Conservation (phyloP, 1,284 basidiomycete species). For the Mixia osmundae region DNA sequence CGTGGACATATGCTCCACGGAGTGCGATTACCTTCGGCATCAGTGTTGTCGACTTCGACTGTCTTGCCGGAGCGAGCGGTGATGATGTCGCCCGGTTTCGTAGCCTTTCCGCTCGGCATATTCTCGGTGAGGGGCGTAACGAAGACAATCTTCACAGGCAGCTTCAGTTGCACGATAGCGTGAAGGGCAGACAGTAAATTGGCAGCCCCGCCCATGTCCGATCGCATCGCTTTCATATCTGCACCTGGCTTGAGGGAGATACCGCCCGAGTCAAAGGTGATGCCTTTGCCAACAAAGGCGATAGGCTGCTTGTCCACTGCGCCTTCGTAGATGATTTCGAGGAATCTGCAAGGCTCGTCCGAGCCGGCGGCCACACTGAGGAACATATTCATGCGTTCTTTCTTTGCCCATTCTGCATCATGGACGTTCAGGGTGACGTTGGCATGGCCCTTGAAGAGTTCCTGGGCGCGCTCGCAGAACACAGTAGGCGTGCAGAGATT, state of each 20-base stretch:
- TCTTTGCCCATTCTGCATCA: conserved; percentile 58
- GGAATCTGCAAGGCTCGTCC: conserved; percentile 57
- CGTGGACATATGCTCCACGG: no score
- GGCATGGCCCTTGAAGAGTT: conserved; percentile 40
- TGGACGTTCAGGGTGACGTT: conserved; percentile 47
- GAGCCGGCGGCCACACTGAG: conserved; percentile 67
- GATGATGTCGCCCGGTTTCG: conserved; percentile 52
- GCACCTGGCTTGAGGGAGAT: conserved; percentile 57
- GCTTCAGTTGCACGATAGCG: conserved; percentile 50
- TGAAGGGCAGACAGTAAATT: conserved; percentile 44
- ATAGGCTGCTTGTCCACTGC: no score
- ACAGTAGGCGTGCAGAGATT: conserved; percentile 57
- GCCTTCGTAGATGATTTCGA: conserved; percentile 73
- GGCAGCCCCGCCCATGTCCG: conserved; percentile 72
- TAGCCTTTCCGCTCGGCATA: conserved; percentile 59
- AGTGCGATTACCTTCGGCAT: conserved; percentile 7
- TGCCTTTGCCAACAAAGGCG: conserved; percentile 79
- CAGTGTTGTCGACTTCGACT: conserved; percentile 64
- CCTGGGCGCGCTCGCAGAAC: conserved; percentile 45
- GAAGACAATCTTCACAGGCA: conserved; percentile 54
- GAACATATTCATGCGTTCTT: conserved; percentile 70
- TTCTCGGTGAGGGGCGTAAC: conserved; percentile 64
- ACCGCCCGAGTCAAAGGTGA: conserved; percentile 55
- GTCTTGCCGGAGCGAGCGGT: conserved; percentile 74
- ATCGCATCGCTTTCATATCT: conserved; percentile 30